Base-by-base conservation (phyloP, 805 yeast species). In the Candida nonsorbophila region DNA sequence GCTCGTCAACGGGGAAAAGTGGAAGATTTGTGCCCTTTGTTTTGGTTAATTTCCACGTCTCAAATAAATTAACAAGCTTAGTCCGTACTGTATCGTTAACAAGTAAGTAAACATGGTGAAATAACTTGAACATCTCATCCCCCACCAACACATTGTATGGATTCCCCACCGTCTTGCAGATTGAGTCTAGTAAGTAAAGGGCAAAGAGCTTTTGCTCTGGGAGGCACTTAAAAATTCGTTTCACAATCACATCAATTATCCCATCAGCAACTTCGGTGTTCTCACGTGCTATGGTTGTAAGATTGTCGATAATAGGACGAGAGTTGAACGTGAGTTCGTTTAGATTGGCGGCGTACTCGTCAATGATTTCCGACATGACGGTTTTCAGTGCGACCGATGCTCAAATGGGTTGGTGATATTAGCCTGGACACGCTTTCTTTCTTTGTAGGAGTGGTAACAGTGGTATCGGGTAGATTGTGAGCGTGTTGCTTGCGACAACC, bases 281-380 rank as follows among this genome's bases (percentile, higher is more conserved):
- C 49, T 92, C 97, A 43, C 76, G 83, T 3, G 98, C 97, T 30
- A 87, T 73, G 22, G 74, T 69, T 6, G 97, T 92, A 45, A 88
- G 67, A 24, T 77, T 82, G 22, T 84, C 80, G 36, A 92, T 92
- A 31, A 88, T 84, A 7, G 97, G 97, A 35, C 86, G 69, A 6
- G 96, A 85, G 54, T 87, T 88, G 59, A 82, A 81, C 4, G 95
- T 85, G 36, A 92, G 66, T 34, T 84, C 92, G 19, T 70, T 70
- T 23, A 90, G 63, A 18, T 87, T 77, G 40, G 72, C 72, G 23
- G 72, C 70, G 54, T 81, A 90, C 54, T 88, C 95, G 36, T 58
- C 60, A 6, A 46, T 33, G 4, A 41, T 32, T 14, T 32, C 36
- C 9, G 25, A 9, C 37, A 33, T 33, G 19, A 10, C 9, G 12